A percentile compares a stretch with the other conserved stretches of the same genome.
phyloP scores from a whole-genome alignment of 2,329 filamentous ascomycete species.

The Plenodomus tracheiphilus region DNA sequence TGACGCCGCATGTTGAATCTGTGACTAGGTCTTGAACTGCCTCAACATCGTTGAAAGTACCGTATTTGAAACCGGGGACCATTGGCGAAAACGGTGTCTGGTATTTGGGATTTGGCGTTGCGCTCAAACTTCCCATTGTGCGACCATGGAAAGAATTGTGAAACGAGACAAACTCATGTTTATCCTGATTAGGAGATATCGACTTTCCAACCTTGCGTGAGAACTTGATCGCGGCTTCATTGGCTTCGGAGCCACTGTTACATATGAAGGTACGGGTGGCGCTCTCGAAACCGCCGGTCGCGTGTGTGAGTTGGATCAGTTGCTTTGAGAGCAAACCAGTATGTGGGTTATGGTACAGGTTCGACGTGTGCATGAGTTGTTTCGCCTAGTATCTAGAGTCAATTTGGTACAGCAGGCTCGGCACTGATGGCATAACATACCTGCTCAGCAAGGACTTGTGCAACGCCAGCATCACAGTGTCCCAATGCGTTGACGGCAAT shows the following conservation, averaged over 20 bases:
- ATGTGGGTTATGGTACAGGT: constrained; percentile 97
- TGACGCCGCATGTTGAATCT: constrained; percentile 86
- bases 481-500: constrained; percentile 95
- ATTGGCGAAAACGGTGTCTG: constrained; percentile 94
- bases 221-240: constrained; percentile 97
- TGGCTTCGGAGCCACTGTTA: constrained; percentile 96
- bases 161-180: constrained; percentile 89
- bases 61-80: constrained; percentile 90
- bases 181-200: constrained; percentile 68
- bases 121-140: constrained; percentile 93
- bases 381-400: constrained; percentile 49
- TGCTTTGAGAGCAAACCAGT: constrained; percentile 86
- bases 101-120: constrained; percentile 97
- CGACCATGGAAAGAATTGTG: constrained; percentile 91
- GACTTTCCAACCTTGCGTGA: constrained; percentile 86
- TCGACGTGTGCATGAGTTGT: constrained; percentile 87
- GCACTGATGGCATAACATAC: constrained; percentile 45
- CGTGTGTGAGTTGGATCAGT: constrained; percentile 77
- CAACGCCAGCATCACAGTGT: constrained; percentile 81
- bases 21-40: constrained; percentile 75
- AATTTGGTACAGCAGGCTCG: constrained; percentile 4
- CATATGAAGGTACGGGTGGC: constrained; percentile 85
- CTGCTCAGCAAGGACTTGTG: constrained; percentile 76
- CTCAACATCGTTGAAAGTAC: constrained; percentile 79
- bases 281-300: constrained; percentile 79